phyloP scores from a whole-genome alignment of 805 yeast species.

The Schwanniomyces occidentalis region DNA sequence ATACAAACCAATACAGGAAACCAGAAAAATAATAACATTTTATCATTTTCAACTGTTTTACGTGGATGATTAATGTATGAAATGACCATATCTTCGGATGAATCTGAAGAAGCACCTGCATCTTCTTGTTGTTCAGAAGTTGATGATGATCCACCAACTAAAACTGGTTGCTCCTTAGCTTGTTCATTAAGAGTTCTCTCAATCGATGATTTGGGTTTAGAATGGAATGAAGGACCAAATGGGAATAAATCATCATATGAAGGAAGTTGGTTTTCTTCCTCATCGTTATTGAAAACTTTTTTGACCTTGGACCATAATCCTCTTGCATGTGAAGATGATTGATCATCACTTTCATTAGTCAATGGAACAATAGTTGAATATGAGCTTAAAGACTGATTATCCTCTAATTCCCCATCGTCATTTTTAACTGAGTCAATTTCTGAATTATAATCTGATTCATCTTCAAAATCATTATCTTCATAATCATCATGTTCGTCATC shows the following conservation, averaged over 20 bases:
- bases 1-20: slow-evolving; percentile 69
- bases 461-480: slow-evolving; percentile 5
- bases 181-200: slow-evolving; percentile 32
- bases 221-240: slow-evolving; percentile 30
- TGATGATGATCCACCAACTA: slow-evolving; percentile 7
- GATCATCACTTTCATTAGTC: slow-evolving; percentile 3
- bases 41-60: slow-evolving; percentile 65
- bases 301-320: slow-evolving; percentile 47
- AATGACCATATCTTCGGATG: slow-evolving; percentile 44
- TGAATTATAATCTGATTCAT: slow-evolving; percentile 1
- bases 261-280: slow-evolving; percentile 49
- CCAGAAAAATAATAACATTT: slow-evolving; percentile 89
- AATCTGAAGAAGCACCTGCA: slow-evolving; percentile 36
- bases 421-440: slow-evolving; percentile 2
- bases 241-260: slow-evolving; percentile 79
- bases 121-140: slow-evolving; percentile 23
- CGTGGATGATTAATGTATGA: slow-evolving; percentile 45
- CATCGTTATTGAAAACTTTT: slow-evolving; percentile 39
- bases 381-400: slow-evolving; percentile 3
- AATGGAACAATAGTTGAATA: slow-evolving; percentile 7
- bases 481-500: slow-evolving; percentile 9
- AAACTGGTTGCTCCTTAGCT: slow-evolving; percentile 6
- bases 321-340: background rate
- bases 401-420: slow-evolving; percentile 1
- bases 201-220: slow-evolving; percentile 34